Percentiles rank a stretch among this genome's conserved stretches.
Evolutionary conservation across 1,284 basidiomycete species (phyloP).

Genomic region (Pholiota adiposa): DNA sequence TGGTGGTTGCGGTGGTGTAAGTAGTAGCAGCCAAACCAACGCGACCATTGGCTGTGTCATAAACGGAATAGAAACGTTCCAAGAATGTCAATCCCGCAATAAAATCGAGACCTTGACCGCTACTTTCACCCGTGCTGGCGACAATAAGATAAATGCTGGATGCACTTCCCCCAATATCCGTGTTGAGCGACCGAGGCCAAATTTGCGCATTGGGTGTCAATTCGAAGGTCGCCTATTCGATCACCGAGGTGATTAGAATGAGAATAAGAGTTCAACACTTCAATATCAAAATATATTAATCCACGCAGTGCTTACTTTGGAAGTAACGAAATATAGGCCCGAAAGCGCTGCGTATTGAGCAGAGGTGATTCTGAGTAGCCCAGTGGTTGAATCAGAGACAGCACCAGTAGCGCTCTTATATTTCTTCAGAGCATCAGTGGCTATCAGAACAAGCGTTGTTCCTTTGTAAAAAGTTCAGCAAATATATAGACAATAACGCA

Average conservation of each 20-base stretch:
- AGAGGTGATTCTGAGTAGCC: slow-evolving; percentile 57
- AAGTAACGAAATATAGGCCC: slow-evolving; percentile 59
- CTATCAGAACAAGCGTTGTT: slow-evolving; percentile 45
- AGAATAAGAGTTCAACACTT: background rate
- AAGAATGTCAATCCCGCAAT: slow-evolving; percentile 58
- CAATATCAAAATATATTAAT: too few species aligned
- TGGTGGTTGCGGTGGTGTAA: slow-evolving; percentile 54
- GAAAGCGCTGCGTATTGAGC: slow-evolving; percentile 53
- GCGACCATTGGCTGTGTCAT: slow-evolving; percentile 55
- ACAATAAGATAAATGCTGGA: slow-evolving; percentile 54
- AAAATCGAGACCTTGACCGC: slow-evolving; percentile 52
- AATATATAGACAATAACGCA: too few species aligned
- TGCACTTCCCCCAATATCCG: slow-evolving; percentile 49
- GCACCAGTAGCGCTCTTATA: slow-evolving; percentile 58
- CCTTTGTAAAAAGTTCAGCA: slow-evolving; percentile 30
- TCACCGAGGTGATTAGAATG: background rate
- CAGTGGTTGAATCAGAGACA: slow-evolving; percentile 50
- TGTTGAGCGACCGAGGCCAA: slow-evolving; percentile 63
- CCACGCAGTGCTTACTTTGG: slow-evolving; percentile 34
- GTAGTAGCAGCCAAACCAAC: slow-evolving; percentile 60
- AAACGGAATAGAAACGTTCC: slow-evolving; percentile 41
- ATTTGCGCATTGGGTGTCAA: slow-evolving; percentile 63
- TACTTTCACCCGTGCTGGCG: slow-evolving; percentile 38
- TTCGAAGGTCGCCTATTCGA: slow-evolving; percentile 41
- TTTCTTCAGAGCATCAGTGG: slow-evolving; percentile 50